Evolutionary conservation across 305 asterid genomes (phyloP).

Genomic region (Fraxinus baroniana): DNA sequence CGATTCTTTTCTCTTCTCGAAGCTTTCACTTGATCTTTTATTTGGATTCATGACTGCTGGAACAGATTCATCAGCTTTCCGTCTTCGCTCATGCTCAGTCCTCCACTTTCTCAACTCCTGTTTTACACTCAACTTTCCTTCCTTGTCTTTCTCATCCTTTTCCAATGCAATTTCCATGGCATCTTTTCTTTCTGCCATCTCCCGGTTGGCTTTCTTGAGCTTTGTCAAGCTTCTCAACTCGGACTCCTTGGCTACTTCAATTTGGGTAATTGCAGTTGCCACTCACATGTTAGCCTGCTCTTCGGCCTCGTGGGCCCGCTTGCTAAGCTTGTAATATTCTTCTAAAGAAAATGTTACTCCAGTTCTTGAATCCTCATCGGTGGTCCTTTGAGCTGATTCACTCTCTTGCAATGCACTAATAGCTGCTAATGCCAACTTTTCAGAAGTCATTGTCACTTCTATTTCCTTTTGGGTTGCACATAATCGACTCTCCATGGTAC

Average conservation of each 20-base stretch:
- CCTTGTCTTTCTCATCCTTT: conserved; percentile 64
- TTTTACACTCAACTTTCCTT: conserved; percentile 70
- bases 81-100: conserved; percentile 59
- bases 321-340: conserved; percentile 83
- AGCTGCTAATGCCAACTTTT: conserved; percentile 79
- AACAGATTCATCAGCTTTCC: conserved; percentile 44
- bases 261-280: conserved; percentile 53
- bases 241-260: conserved; percentile 73
- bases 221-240: conserved; percentile 52
- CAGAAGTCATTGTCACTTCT: conserved; percentile 73
- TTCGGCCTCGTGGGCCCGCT: conserved; percentile 77
- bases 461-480: conserved; percentile 66
- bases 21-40: conserved; percentile 38
- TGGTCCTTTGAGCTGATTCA: conserved; percentile 43
- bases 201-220: conserved; percentile 59
- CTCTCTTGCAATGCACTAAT: conserved; percentile 65
- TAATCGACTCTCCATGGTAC: conserved; percentile 48
- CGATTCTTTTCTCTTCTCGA: conserved; percentile 40
- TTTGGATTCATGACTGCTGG: conserved; percentile 4
- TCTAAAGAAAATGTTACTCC: conserved; percentile 65
- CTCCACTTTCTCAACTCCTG: conserved; percentile 78
- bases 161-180: conserved; percentile 54
- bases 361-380: conserved; percentile 39
- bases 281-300: conserved; percentile 66
- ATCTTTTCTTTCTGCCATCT: conserved; percentile 44